Percentiles rank a stretch among this genome's conserved stretches.
These are phyloP conservation scores for Epicoccum sorghinum DNA, from an alignment of 2,329 filamentous ascomycete genomes.

Conservation along the genomic window DNA sequence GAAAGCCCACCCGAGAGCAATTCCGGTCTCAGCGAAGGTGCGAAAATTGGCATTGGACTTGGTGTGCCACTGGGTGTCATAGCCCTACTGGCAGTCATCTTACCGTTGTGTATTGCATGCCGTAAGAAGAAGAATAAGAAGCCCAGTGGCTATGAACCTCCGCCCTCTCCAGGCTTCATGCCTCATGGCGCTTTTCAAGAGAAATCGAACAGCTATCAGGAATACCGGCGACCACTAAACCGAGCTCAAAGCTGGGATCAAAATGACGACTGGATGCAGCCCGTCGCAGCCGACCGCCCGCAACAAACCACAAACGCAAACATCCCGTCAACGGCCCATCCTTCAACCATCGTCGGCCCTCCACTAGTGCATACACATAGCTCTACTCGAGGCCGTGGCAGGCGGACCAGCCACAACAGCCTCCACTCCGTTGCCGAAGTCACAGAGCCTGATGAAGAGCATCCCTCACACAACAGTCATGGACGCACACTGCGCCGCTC, in stretches of 20 bases:
- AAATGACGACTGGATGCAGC: slow-evolving; percentile 31
- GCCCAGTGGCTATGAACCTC: slow-evolving; percentile 35
- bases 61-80: slow-evolving; percentile 63
- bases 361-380: slow-evolving; percentile 41
- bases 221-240: slow-evolving; percentile 31
- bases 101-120: slow-evolving; percentile 36
- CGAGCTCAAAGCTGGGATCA: slow-evolving; percentile 39
- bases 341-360: slow-evolving; percentile 30
- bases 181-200: slow-evolving; percentile 45
- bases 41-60: slow-evolving; percentile 45
- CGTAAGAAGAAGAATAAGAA: slow-evolving; percentile 32
- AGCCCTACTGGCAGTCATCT: slow-evolving; percentile 51
- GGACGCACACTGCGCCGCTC: slow-evolving; percentile 14
- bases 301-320: slow-evolving; percentile 11
- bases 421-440: slow-evolving; percentile 43
- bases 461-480: slow-evolving; percentile 25
- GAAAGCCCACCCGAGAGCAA: slow-evolving; percentile 24
- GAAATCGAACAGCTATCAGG: slow-evolving; percentile 25
- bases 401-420: slow-evolving; percentile 39
- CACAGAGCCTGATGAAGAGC: slow-evolving; percentile 36
- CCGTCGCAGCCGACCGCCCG: slow-evolving; percentile 7
- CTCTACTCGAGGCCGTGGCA: slow-evolving; percentile 42
- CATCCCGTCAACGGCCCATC: neutral
- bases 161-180: slow-evolving; percentile 46
- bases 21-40: slow-evolving; percentile 28